Percentiles rank a stretch among this genome's conserved stretches.
phyloP scores from a whole-genome alignment of 495 filamentous ascomycete genomes.

The Massariosphaeria phaeospora region DNA sequence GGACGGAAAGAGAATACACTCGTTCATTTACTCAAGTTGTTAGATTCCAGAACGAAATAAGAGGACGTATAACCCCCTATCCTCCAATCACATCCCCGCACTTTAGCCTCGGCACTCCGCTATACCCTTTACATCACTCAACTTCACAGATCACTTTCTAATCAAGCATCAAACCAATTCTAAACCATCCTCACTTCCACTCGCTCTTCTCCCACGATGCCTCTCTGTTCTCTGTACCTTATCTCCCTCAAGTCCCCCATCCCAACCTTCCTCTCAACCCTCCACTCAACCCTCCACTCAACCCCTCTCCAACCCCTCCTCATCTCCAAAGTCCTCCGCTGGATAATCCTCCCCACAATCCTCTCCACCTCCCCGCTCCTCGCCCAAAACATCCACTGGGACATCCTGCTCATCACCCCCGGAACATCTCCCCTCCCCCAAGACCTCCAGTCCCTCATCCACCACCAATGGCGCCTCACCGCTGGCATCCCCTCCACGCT shows the following conservation, averaged over 20 bases:
- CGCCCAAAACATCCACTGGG: conserved; percentile 47
- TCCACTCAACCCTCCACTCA: conserved; percentile 32
- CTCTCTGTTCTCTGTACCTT: conserved; percentile 38
- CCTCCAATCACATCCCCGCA: too few species aligned
- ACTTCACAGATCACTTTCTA: too few species aligned
- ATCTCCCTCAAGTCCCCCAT: conserved; percentile 30
- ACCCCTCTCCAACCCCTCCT: conserved; percentile 42
- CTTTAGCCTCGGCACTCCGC: too few species aligned
- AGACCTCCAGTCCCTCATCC: conserved; percentile 36
- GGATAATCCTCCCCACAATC: conserved; percentile 53
- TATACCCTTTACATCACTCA: too few species aligned
- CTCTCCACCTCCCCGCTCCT: conserved; percentile 49
- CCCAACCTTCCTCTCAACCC: conserved; percentile 22
- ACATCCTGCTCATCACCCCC: conserved; percentile 53
- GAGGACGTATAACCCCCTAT: too few species aligned
- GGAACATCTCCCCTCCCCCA: conserved; percentile 40
- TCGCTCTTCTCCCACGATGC: conserved; percentile 38
- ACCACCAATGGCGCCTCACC: conserved; percentile 46
- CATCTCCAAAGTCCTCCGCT: conserved; percentile 48
- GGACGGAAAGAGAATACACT: too few species aligned
- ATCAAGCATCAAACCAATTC: too few species aligned
- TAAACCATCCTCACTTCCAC: too few species aligned
- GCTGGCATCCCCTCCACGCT: conserved; percentile 54
- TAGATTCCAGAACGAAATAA: too few species aligned
- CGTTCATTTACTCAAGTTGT: too few species aligned